phyloP scores from a whole-genome alignment of 345 rosid genomes.

The Aquilaria yunnanensis region DNA sequence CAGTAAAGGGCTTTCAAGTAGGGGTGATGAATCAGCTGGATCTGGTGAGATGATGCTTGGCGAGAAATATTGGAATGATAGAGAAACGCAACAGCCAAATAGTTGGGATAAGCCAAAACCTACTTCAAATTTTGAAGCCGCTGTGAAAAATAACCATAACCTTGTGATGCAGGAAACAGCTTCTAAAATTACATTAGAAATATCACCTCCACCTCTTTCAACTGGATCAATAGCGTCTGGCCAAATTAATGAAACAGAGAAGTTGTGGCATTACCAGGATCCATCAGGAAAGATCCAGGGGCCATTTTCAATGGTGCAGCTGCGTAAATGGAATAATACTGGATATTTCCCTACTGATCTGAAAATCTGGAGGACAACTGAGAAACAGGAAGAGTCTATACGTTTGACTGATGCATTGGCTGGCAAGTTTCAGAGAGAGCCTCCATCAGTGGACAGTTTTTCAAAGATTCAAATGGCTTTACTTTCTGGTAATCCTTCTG shows the following conservation, averaged over 20 bases:
- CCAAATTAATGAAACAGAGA: conserved; percentile 69
- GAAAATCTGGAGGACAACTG: conserved; percentile 71
- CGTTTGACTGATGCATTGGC: conserved; percentile 70
- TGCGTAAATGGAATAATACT: conserved; percentile 89
- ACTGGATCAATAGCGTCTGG: conserved; percentile 27
- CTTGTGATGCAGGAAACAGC: conserved; percentile 33
- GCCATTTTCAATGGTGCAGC: conserved; percentile 89
- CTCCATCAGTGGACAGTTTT: conserved; percentile 26
- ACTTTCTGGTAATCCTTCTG: conserved; percentile 22
- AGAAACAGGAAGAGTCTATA: conserved; percentile 61
- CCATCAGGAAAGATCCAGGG: conserved; percentile 97
- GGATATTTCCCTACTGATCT: conserved; percentile 88
- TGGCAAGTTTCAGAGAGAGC: conserved; percentile 57
- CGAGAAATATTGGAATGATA: conserved; percentile 54
- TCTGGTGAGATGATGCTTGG: conserved; percentile 36
- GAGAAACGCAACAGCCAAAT: conserved; percentile 41
- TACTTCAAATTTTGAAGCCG: conserved; percentile 34
- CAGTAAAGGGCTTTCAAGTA: conserved; percentile 44
- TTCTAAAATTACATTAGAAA: conserved; percentile 39
- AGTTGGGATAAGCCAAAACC: conserved; percentile 55
- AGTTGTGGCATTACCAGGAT: conserved; percentile 90
- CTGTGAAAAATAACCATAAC: conserved; percentile 30
- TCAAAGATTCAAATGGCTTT: conserved; percentile 32
- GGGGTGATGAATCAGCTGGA: conserved; percentile 53
- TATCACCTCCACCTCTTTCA: conserved; percentile 29